A percentile compares a stretch with the other conserved stretches of the same genome.
These are phyloP conservation scores for Russula abietina DNA, from an alignment of 768 basidiomycete genomes.

Conservation along the genomic window DNA sequence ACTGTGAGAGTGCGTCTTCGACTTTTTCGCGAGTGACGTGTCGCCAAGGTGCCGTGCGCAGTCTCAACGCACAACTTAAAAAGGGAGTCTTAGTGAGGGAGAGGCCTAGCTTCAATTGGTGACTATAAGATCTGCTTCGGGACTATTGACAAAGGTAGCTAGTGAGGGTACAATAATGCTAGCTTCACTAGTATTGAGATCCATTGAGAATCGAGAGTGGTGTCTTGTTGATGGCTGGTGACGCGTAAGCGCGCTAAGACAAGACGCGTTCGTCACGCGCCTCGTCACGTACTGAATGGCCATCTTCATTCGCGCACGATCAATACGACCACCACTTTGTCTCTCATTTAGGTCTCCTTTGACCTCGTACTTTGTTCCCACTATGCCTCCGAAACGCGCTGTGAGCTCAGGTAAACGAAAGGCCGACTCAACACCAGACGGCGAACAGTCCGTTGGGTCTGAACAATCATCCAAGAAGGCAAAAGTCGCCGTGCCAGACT, in stretches of 20 bases:
- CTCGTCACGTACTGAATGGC: constrained; percentile 12
- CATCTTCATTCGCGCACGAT: background rate
- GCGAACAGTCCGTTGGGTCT: constrained; percentile 1
- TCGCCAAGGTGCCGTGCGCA: constrained; percentile 70
- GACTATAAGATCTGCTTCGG: background rate
- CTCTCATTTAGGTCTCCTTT: background rate
- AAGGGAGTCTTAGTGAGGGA: no score
- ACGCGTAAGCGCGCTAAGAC: background rate
- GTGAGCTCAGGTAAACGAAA: constrained; percentile 20
- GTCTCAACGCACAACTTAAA: no score
- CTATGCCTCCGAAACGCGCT: constrained; percentile 17
- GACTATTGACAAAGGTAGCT: background rate
- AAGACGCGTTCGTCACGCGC: background rate
- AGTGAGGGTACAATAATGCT: no score
- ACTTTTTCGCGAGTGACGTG: constrained; percentile 79
- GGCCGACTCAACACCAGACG: constrained; percentile 3
- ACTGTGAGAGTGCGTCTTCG: constrained; percentile 59
- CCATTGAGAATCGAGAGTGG: no score
- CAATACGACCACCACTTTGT: background rate
- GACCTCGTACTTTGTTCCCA: background rate
- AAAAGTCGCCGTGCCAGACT: constrained; percentile 7
- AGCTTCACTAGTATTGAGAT: no score
- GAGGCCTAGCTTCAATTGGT: background rate
- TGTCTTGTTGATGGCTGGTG: no score
- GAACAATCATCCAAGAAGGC: constrained; percentile 18